These are phyloP conservation scores for Botrytis porri DNA, from an alignment of 2,329 filamentous ascomycete genomes.

Conservation along the genomic window DNA sequence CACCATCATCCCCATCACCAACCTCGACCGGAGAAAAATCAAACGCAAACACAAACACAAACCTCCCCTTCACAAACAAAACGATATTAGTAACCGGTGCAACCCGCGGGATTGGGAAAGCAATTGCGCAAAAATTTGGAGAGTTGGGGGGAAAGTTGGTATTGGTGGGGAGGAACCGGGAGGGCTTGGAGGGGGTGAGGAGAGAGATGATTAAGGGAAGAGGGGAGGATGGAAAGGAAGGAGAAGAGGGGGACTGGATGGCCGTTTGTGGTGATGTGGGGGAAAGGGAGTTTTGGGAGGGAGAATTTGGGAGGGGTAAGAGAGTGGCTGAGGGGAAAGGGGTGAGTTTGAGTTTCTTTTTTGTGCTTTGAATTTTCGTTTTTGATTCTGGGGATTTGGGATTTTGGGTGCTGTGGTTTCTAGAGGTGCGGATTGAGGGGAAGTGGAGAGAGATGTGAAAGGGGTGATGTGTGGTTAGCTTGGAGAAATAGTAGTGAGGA, in stretches of 20 bases:
- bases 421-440: neutral
- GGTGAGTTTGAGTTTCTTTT: neutral
- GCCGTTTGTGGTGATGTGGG: constrained; percentile 36
- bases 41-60: neutral
- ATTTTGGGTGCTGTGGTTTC: neutral
- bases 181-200: constrained; percentile 60
- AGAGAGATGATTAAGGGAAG: constrained; percentile 49
- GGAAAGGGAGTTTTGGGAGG: constrained; percentile 32
- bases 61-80: constrained; percentile 14
- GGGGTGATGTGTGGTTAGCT: neutral
- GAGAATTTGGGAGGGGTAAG: neutral
- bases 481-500: neutral
- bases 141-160: constrained; percentile 57
- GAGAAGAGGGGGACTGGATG: constrained; percentile 20
- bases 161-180: constrained; percentile 56
- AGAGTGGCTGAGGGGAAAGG: neutral
- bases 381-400: too few relatives aligned
- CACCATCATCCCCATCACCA: neutral
- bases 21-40: rapidly evolving
- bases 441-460: neutral
- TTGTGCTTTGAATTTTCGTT: neutral
- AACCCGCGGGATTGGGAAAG: constrained; percentile 66
- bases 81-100: constrained; percentile 63
- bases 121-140: constrained; percentile 66
- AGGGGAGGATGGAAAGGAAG: constrained; percentile 43